phyloP scores from a whole-genome alignment of 2,329 filamentous ascomycete species.

The Aspergillus tubingensis region DNA sequence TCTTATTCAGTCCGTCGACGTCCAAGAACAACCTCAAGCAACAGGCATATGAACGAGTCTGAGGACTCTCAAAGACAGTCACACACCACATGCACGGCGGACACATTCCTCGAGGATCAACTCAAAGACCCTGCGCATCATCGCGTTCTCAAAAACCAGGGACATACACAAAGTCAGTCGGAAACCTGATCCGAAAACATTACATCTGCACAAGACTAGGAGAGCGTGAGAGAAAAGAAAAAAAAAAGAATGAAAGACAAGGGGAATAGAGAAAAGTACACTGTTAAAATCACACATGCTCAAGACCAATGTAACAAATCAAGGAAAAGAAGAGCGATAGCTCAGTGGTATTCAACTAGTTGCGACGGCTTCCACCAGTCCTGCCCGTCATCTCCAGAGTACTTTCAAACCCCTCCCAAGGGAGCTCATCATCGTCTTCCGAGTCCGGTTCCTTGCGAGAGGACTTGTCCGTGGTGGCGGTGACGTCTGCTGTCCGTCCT shows the following conservation, averaged over 20 bases:
- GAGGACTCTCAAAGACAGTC: neutral
- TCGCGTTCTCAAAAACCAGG: conserved; percentile 10
- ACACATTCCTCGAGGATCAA: neutral
- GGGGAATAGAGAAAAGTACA: neutral
- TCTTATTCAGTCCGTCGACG: conserved; percentile 1
- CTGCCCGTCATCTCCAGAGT: conserved; percentile 42
- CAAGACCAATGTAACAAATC: neutral
- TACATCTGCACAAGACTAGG: neutral
- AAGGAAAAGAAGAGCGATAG: neutral
- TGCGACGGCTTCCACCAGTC: conserved; percentile 23
- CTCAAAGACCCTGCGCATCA: neutral
- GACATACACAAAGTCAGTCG: conserved; percentile 25
- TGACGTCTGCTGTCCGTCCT: conserved; percentile 25
- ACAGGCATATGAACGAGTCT: neutral
- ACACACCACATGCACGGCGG: neutral
- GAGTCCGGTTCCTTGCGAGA: conserved; percentile 22
- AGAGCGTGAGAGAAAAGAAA: neutral
- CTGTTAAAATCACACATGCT: neutral
- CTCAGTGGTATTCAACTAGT: conserved; percentile 5
- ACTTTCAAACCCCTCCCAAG: conserved; percentile 48
- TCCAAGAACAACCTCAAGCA: conserved; percentile 9
- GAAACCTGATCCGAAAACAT: conserved; percentile 13
- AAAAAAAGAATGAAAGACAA: neutral
- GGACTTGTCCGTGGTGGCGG: conserved; percentile 33
- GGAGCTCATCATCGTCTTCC: conserved; percentile 41